phyloP scores from a whole-genome alignment of 116 monocot genomes.

The Papilionanthe hybrid region DNA sequence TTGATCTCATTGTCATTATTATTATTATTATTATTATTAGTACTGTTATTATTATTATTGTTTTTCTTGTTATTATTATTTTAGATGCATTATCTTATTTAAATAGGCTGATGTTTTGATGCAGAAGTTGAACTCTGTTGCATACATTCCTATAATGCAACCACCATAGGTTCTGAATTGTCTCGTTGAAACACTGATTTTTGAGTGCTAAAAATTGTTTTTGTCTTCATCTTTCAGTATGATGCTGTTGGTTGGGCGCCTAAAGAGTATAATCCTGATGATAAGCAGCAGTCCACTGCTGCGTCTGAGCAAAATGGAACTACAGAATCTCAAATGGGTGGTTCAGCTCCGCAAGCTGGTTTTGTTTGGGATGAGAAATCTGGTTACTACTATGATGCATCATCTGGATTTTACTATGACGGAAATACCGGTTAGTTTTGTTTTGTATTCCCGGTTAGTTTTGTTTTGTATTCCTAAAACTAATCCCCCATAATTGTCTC shows the following conservation, averaged over 20 bases:
- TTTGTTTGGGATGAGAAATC: conserved; percentile 99
- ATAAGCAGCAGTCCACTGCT: conserved; percentile 42
- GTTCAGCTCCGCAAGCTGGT: conserved; percentile 67
- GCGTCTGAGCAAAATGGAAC: conserved; percentile 35
- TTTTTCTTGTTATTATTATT: too few species aligned
- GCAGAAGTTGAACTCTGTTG: not conserved
- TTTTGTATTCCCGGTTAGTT: not conserved
- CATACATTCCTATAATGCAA: not conserved
- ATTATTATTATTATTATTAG: too few species aligned
- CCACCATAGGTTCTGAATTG: not conserved
- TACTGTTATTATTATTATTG: too few species aligned
- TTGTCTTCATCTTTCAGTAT: conserved; percentile 53
- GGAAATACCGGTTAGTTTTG: conserved; percentile 73
- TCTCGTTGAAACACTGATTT: not conserved
- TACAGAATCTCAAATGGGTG: conserved; percentile 29
- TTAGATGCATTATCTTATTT: not conserved
- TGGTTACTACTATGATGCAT: conserved; percentile 95
- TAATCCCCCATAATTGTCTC: not conserved
- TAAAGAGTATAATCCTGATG: conserved; percentile 92
- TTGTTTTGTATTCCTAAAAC: too few species aligned
- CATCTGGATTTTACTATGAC: conserved; percentile 98
- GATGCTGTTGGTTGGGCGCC: conserved; percentile 95
- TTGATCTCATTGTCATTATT: too few species aligned
- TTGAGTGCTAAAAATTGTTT: not conserved
- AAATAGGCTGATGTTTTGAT: not conserved